Evolutionary conservation across 352 stramenopile species (phyloP), one percentile per base, ranked within the genome.

Genomic region (Pythium folliculosum): DNA sequence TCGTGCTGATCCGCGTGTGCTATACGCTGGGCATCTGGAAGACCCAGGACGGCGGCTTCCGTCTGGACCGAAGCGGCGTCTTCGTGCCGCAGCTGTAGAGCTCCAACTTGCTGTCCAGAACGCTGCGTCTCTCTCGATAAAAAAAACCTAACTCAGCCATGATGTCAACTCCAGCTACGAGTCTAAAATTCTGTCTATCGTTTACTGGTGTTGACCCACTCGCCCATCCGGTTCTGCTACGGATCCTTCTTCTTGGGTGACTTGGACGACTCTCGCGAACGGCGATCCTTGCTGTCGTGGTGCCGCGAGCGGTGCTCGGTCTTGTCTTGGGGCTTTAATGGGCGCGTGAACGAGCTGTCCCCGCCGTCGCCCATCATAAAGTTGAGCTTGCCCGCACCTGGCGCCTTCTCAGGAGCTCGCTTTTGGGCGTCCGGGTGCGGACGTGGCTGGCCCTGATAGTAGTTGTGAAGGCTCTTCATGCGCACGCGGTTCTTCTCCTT

Each of bases 11-110:
- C 50, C 77, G 80, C 38, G 56, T 97, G 25, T 97, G 89, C 73
- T 98, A 98, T 75, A 81, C 82, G n/a, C 44, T 97, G 27, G 90
- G 90, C 45, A 71, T 97, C 51, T 98, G 94, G 94, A 84, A 72
- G 52, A 77, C 80, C 14, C 68, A 73, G 35, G 87, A 95, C 62
- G 86, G 86, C 37, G 81, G 78, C 47, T 91, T 91, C 57, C 83
- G 83, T 22, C 75, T 91, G 71, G 53, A 48, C 35, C 50, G 72
- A 51, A 62, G 49, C 23, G 44, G 38, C 64, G 63, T 80, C n/a
- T 71, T 47, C 12, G 60, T 70, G 38, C 71, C 53, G 14, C 51
- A 59, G 8, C 32, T 64, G 16, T 72, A 67, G 47, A 23, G 4
- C 27, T 43, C 37, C 37, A 43, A 13, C 10, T 17, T 43, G 37